Evolutionary conservation across 2,329 filamentous ascomycete genomes (phyloP), one percentile per base, ranked within the genome.

Genomic region (Colletotrichum melonis): DNA sequence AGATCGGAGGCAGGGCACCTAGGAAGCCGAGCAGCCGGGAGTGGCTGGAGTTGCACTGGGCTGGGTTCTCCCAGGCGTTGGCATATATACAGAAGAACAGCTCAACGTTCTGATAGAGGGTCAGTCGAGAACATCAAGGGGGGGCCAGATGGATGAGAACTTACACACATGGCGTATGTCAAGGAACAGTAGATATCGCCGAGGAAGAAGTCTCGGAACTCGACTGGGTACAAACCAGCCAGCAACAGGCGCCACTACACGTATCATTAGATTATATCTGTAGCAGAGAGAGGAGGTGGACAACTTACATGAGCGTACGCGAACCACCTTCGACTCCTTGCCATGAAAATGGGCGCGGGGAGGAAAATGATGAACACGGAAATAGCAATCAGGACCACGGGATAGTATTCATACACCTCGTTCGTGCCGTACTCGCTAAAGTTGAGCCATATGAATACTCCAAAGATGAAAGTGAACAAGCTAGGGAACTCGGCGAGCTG

Each of bases 171-270:
- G 19, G 93, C 90, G 82, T 99, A 99, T 6, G 95, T 97, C 69
- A 97, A 87, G 3, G 97, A 98, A 83, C 96, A 98, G 82, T 97
- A 98, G 88, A 98, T 98, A 81, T 99, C 97, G 65, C 97, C 97
- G 0, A 98, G 88, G 82, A 98, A 98, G 84, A 99, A 98, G 82
- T 99, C 97, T 71, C 95, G 91, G 81, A 98, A 99, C 81, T 98
- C 96, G 63, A 99, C 97, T 1, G 95, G 95, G 79, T 97, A 98
- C 24, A 97, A 81, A 4, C 95, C 95, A 16, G 96, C 94, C 62
- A 96, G 88, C 66, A 97, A 85, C 22, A 98, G 87, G 74, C 97
- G 94, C 90, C 94, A 97, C 93, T 97, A 9, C 12, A 14, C 4
- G 8, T 68, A 86, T 75, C 86, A 82, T 72, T 38, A 69, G 12